A percentile compares a stretch with the other conserved stretches of the same genome.
Evolutionary conservation across 192 early-diverging fungal genomes (phyloP).

Genomic region (Phlyctochytrium planicorne): DNA sequence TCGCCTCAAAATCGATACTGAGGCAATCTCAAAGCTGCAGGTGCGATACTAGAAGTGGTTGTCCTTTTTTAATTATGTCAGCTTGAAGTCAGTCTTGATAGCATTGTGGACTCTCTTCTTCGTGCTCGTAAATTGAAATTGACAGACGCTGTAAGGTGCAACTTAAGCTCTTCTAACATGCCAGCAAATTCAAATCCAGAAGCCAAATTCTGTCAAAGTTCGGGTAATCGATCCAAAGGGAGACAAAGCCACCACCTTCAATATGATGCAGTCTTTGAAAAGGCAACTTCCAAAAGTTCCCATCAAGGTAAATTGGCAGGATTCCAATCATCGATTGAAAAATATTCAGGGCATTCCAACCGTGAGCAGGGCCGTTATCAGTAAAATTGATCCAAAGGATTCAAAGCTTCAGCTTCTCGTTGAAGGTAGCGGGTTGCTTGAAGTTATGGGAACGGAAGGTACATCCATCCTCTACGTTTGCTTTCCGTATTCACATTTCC

Average conservation of each 20-base stretch:
- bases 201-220: conserved; percentile 38
- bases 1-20: conserved; percentile 78
- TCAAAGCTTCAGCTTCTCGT: conserved; percentile 59
- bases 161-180: background rate
- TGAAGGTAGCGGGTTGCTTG: conserved; percentile 90
- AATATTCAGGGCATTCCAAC: conserved; percentile 80
- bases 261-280: conserved; percentile 78
- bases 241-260: conserved; percentile 61
- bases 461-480: conserved; percentile 10
- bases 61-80: conserved; percentile 33
- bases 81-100: conserved; percentile 79
- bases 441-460: conserved; percentile 96
- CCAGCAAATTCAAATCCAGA: conserved; percentile 42
- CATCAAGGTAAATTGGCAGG: conserved; percentile 71
- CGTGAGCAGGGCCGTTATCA: conserved; percentile 85
- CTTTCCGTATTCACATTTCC: background rate
- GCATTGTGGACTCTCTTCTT: conserved; percentile 78
- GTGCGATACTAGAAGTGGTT: conserved; percentile 29
- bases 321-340: too few species aligned
- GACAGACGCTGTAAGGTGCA: conserved; percentile 49
- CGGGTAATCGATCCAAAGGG: conserved; percentile 31
- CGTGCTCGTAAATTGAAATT: conserved; percentile 87
- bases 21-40: conserved; percentile 78
- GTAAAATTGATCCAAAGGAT: conserved; percentile 47
- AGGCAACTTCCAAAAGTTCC: conserved; percentile 82